phyloP scores from a whole-genome alignment of 306 rosid species.

The Inga laurina region DNA sequence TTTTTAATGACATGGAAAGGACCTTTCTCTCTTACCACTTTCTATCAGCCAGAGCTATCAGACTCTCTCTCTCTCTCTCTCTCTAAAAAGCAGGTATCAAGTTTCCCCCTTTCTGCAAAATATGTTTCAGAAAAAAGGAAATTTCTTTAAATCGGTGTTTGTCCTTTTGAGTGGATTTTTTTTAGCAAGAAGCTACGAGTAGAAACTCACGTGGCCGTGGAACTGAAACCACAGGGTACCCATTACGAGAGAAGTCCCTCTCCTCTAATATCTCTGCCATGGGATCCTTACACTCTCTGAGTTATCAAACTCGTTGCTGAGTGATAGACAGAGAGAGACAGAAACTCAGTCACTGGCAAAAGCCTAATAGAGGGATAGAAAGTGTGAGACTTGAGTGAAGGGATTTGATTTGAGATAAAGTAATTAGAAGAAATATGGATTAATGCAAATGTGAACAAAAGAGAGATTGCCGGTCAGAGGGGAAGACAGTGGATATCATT shows the following conservation, averaged over 20 bases:
- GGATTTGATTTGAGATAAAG: neutral
- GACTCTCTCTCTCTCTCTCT: conserved; percentile 5
- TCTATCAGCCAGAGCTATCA: conserved; percentile 28
- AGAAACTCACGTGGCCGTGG: conserved; percentile 45
- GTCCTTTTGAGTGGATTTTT: conserved; percentile 23
- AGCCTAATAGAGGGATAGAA: no score
- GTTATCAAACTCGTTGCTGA: neutral
- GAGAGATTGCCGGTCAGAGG: neutral
- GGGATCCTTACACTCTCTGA: neutral
- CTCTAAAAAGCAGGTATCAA: conserved; percentile 26
- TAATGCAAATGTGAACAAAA: neutral
- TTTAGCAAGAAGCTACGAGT: conserved; percentile 27
- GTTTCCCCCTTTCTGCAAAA: conserved; percentile 24
- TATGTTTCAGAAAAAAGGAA: conserved; percentile 25
- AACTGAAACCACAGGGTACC: neutral
- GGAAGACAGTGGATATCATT: neutral
- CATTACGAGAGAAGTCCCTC: neutral
- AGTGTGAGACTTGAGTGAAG: neutral
- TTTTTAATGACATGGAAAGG: conserved; percentile 28
- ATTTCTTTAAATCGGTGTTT: conserved; percentile 2
- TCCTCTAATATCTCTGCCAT: conserved; percentile 17
- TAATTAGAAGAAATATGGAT: neutral
- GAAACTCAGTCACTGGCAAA: neutral
- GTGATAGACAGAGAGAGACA: neutral
- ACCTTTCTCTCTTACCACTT: conserved; percentile 25